Percentiles rank a stretch among this genome's conserved stretches.
phyloP scores from a whole-genome alignment of 225 moss, liverwort and hornwort genomes.

The Physcomitrium patens region DNA sequence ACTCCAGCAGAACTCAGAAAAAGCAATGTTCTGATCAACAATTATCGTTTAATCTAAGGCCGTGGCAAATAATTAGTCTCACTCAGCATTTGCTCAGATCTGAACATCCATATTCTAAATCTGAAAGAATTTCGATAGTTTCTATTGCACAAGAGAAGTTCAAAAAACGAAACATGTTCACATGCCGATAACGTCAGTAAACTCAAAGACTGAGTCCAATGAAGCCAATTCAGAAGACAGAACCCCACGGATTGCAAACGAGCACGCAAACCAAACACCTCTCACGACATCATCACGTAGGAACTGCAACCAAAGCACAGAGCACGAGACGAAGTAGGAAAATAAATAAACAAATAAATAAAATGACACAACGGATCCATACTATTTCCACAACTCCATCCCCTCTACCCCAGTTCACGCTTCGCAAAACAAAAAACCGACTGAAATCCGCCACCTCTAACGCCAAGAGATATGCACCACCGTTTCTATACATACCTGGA shows the following conservation, averaged over 20 bases:
- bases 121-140: not conserved
- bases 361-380: not conserved
- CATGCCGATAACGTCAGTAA: not conserved
- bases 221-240: not conserved
- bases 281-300: constrained; percentile 2
- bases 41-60: no score
- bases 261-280: not conserved
- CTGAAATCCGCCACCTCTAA: not conserved
- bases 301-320: not conserved
- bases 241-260: not conserved
- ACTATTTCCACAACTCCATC: constrained; percentile 11
- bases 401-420: not conserved
- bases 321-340: not conserved
- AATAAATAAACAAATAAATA: no score
- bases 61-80: no score
- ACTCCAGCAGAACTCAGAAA: not conserved
- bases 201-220: constrained; percentile 19
- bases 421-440: not conserved
- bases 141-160: not conserved
- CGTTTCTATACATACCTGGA: not conserved
- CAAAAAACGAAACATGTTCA: not conserved
- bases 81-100: no score
- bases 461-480: not conserved
- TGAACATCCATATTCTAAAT: constrained; percentile 9
- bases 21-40: no score